These are phyloP conservation scores for Pleomassaria siparia DNA, from an alignment of 2,329 filamentous ascomycete genomes.

Conservation along the genomic window DNA sequence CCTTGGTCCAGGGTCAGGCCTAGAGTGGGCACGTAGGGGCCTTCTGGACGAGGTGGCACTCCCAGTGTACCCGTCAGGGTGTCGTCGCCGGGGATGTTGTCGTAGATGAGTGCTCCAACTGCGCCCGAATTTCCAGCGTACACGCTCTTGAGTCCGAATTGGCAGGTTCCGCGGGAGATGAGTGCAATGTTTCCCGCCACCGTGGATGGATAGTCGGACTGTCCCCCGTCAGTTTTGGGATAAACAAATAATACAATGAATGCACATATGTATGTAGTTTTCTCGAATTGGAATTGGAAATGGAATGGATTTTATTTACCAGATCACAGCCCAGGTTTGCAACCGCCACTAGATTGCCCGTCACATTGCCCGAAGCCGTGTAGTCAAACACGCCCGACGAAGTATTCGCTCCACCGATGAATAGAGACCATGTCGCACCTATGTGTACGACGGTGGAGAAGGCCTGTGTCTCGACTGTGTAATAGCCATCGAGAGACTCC, in stretches of 20 bases:
- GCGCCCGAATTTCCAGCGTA: slow-evolving; percentile 70
- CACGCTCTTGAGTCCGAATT: slow-evolving; percentile 71
- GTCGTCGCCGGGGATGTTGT: slow-evolving; percentile 61
- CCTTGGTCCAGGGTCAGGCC: slow-evolving; percentile 65
- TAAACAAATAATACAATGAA: no score
- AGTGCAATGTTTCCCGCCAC: slow-evolving; percentile 68
- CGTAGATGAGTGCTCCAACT: slow-evolving; percentile 71
- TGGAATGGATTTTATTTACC: no score
- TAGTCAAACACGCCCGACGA: slow-evolving; percentile 14
- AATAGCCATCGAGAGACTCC: slow-evolving; percentile 37
- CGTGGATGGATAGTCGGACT: slow-evolving; percentile 62
- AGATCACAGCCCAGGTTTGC: slow-evolving; percentile 34
- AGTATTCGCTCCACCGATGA: slow-evolving; percentile 16
- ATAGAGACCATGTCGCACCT: slow-evolving; percentile 21
- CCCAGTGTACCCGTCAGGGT: slow-evolving; percentile 65
- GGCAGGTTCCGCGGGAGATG: slow-evolving; percentile 68
- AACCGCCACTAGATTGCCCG: slow-evolving; percentile 27
- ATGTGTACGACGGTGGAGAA: slow-evolving; percentile 26
- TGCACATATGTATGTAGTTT: no score
- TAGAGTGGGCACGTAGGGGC: slow-evolving; percentile 66
- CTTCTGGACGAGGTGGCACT: slow-evolving; percentile 54
- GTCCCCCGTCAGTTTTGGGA: background rate
- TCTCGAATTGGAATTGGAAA: no score
- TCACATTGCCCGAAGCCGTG: slow-evolving; percentile 30
- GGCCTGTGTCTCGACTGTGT: slow-evolving; percentile 34